A percentile compares a stretch with the other conserved stretches of the same genome.
Conservation (phyloP, 176 grass and related monocot genomes). For the Musa acuminata region DNA sequence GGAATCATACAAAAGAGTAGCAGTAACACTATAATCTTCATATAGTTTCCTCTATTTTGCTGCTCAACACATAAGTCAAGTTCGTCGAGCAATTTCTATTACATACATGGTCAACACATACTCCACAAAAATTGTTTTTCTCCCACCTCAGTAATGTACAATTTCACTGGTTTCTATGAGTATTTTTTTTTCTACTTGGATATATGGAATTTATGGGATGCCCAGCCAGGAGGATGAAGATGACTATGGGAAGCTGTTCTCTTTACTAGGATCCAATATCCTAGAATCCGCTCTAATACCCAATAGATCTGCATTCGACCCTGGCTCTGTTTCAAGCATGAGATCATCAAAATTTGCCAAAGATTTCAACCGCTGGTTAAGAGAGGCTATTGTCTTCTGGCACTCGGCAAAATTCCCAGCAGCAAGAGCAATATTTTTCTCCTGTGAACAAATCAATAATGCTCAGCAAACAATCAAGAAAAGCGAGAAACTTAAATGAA, state of each 20-base stretch:
- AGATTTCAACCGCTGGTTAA: conserved; percentile 56
- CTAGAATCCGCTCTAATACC: conserved; percentile 8
- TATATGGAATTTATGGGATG: not conserved
- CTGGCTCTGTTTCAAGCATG: conserved; percentile 23
- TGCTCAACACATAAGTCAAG: not conserved
- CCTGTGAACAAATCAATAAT: conserved; percentile 27
- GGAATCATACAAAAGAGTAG: not conserved
- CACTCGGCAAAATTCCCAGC: conserved; percentile 74
- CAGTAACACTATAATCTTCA: not conserved
- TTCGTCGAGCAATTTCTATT: not conserved
- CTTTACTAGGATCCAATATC: not conserved
- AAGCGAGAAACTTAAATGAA: not conserved
- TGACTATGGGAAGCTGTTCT: not conserved
- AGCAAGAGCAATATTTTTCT: conserved; percentile 42
- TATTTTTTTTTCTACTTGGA: not conserved
- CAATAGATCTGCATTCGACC: not conserved
- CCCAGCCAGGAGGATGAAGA: not conserved
- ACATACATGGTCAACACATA: not conserved
- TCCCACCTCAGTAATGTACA: not conserved
- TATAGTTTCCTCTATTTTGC: not conserved
- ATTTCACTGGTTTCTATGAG: not conserved
- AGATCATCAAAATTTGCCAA: conserved; percentile 56
- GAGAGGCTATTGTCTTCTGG: conserved; percentile 83
- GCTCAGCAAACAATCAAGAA: not conserved
- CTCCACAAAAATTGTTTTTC: not conserved